phyloP scores from a whole-genome alignment of 139 green algal species.

The Astrephomene gubernaculifera region DNA sequence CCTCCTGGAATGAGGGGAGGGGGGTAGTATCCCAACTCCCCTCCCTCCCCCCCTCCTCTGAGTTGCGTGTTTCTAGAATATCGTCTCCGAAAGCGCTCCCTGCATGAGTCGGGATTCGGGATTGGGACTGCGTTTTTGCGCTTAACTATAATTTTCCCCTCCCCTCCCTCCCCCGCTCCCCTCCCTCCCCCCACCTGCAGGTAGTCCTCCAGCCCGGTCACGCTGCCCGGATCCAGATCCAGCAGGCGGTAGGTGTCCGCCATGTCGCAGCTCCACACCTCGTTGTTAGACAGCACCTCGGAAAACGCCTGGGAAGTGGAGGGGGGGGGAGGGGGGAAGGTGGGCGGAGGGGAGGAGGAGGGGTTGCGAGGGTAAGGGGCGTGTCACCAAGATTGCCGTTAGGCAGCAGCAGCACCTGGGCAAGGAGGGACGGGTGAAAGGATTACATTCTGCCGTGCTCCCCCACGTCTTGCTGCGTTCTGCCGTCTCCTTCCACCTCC shows the following conservation, averaged over 20 bases:
- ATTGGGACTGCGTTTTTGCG: no score
- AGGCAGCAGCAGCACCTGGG: no score
- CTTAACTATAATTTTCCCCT: no score
- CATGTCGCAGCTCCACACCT: constrained; percentile 92
- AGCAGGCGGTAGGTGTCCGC: constrained; percentile 92
- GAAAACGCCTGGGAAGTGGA: constrained; percentile 79
- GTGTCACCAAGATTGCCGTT: no score
- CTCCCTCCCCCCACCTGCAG: constrained; percentile 61
- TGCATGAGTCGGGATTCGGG: no score
- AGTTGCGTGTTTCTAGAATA: no score
- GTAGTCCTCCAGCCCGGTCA: constrained; percentile 90
- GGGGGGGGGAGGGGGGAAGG: background rate
- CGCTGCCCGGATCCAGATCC: constrained; percentile 83
- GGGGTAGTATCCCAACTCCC: no score
- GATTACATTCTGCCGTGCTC: background rate
- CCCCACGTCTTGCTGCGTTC: background rate
- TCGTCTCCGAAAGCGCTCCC: background rate
- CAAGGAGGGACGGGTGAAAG: no score
- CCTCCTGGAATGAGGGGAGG: no score
- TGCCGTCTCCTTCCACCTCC: background rate
- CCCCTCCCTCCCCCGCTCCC: background rate
- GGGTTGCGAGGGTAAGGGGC: background rate
- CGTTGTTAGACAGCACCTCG: constrained; percentile 90
- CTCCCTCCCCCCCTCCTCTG: no score
- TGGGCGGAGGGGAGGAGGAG: background rate